phyloP scores from a whole-genome alignment of 2,329 filamentous ascomycete species.

The Sodiomyces alkalinus region DNA sequence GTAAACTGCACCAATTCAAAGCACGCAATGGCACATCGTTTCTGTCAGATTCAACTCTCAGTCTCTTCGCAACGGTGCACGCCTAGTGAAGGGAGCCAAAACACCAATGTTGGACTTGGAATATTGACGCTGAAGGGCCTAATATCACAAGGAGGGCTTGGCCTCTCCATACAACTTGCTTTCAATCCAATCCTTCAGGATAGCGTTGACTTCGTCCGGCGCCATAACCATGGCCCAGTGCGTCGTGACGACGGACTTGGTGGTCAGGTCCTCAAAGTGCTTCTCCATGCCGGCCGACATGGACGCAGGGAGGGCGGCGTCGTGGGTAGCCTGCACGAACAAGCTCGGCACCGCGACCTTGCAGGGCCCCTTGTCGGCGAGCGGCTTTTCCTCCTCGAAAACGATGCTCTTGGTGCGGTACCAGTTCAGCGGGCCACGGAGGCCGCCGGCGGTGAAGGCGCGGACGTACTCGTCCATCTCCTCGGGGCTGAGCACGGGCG shows the following conservation, averaged over 20 bases:
- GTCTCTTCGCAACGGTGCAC: too few relatives aligned
- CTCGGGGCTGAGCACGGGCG: slow-evolving; percentile 45
- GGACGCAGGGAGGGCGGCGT: slow-evolving; percentile 55
- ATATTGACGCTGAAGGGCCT: too few relatives aligned
- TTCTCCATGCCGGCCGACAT: slow-evolving; percentile 60
- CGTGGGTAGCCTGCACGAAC: slow-evolving; percentile 58
- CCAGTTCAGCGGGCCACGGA: slow-evolving; percentile 77
- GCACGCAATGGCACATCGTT: too few relatives aligned
- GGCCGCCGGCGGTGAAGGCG: slow-evolving; percentile 51
- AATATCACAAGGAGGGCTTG: slow-evolving; percentile 1
- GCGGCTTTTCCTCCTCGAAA: slow-evolving; percentile 54
- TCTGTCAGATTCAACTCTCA: background rate
- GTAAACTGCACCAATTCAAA: too few relatives aligned
- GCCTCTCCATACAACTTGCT: slow-evolving; percentile 1
- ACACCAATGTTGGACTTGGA: too few relatives aligned
- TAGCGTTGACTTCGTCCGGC: slow-evolving; percentile 51
- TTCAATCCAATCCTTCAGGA: slow-evolving; percentile 52
- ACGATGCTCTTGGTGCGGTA: slow-evolving; percentile 66
- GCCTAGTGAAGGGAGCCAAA: too few relatives aligned
- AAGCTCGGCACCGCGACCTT: slow-evolving; percentile 49
- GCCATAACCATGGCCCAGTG: slow-evolving; percentile 80
- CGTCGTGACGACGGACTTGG: slow-evolving; percentile 47
- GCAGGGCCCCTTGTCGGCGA: slow-evolving; percentile 36
- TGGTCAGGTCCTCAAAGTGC: slow-evolving; percentile 47
- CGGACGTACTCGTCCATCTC: slow-evolving; percentile 65